These are phyloP conservation scores for Sporodiniella umbellata DNA, from an alignment of 371 early-diverging fungal species.

Conservation along the genomic window DNA sequence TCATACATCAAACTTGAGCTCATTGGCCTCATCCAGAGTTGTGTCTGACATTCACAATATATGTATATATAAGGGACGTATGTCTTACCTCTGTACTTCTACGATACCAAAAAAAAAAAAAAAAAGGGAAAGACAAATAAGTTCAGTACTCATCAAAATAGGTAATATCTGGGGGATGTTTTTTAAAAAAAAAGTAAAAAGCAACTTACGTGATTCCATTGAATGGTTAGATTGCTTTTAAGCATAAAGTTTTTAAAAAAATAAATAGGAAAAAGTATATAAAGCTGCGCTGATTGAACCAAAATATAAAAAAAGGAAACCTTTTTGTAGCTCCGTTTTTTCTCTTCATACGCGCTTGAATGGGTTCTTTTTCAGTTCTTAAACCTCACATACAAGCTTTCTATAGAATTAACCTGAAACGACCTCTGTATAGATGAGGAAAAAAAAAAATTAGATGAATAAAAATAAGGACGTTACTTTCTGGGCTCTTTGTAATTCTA, in stretches of 20 bases:
- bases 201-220: not conserved
- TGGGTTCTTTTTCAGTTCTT: no score
- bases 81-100: constrained; percentile 1
- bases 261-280: not conserved
- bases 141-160: not conserved
- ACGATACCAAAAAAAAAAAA: not conserved
- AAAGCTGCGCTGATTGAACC: not conserved
- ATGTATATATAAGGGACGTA: no score
- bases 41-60: no score
- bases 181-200: not conserved
- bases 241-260: not conserved
- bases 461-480: no score
- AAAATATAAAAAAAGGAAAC: not conserved
- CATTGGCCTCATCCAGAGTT: no score
- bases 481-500: no score
- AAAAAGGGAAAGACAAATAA: not conserved
- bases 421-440: no score
- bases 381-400: no score
- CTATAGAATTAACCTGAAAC: no score
- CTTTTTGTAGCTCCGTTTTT: no score
- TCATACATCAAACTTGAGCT: not conserved
- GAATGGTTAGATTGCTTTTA: not conserved
- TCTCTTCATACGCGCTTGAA: no score
- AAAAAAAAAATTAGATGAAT: no score
- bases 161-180: not conserved